These are phyloP conservation scores for Primulina tabacum DNA, from an alignment of 257 asterid species.

Conservation along the genomic window DNA sequence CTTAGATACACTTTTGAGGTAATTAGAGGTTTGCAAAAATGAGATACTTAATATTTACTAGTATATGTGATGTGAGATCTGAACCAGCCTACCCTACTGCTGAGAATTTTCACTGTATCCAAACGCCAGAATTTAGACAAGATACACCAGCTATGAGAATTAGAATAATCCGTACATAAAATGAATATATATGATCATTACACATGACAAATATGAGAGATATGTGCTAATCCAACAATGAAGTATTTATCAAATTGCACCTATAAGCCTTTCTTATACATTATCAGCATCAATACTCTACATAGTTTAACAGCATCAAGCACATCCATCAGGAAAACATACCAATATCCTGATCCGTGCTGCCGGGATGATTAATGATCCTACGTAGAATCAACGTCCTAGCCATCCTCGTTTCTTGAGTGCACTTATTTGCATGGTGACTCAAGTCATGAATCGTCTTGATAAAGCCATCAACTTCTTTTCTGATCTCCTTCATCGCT, in stretches of 20 bases:
- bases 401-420: constrained; percentile 53
- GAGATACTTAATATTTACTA: too few relatives aligned
- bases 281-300: neutral
- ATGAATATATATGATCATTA: too few relatives aligned
- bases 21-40: too few relatives aligned
- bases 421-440: constrained; percentile 46
- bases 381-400: constrained; percentile 56
- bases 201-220: neutral
- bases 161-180: neutral
- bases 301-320: neutral
- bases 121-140: neutral
- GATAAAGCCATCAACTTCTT: constrained; percentile 40
- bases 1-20: too few relatives aligned
- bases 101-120: neutral
- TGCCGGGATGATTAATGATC: constrained; percentile 50
- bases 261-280: neutral
- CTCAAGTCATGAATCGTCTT: constrained; percentile 51
- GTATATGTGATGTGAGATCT: too few relatives aligned
- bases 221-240: neutral
- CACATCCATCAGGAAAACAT: neutral
- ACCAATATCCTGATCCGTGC: neutral
- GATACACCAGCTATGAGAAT: neutral
- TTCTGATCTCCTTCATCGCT: constrained; percentile 46
- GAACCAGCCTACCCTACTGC: too few relatives aligned
- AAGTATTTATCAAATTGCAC: neutral